These are phyloP conservation scores for Kwoniella sp. DNA, from an alignment of 768 basidiomycete species.

Conservation along the genomic window DNA sequence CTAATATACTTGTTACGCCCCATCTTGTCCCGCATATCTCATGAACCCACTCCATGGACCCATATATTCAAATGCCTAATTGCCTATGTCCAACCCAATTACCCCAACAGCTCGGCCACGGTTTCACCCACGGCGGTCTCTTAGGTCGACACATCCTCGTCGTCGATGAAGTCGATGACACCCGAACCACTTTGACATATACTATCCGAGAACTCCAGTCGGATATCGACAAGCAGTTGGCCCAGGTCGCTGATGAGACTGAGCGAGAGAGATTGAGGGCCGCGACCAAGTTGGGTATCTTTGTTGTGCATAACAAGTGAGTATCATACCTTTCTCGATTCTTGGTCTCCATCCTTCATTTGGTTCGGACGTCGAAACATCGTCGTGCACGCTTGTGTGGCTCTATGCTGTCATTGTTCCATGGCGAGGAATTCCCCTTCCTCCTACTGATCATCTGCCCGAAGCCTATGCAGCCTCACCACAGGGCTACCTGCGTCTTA, in stretches of 20 bases:
- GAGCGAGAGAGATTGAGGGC: slow-evolving; percentile 73
- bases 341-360: too few species aligned
- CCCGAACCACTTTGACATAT: slow-evolving; percentile 81
- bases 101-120: slow-evolving; percentile 52
- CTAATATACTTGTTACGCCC: too few species aligned
- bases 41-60: too few species aligned
- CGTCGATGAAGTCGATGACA: slow-evolving; percentile 63
- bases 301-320: slow-evolving; percentile 66
- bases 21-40: too few species aligned
- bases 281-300: slow-evolving; percentile 82
- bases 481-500: too few species aligned
- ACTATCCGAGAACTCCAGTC: slow-evolving; percentile 84
- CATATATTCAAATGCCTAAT: too few species aligned
- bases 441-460: too few species aligned
- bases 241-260: slow-evolving; percentile 68
- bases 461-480: too few species aligned
- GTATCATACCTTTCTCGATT: slow-evolving; percentile 29
- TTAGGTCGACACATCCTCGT: slow-evolving; percentile 80
- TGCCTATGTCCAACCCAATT: background rate
- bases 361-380: too few species aligned
- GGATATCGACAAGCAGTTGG: slow-evolving; percentile 67
- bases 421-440: too few species aligned
- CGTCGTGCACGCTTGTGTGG: too few species aligned
- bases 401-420: too few species aligned
- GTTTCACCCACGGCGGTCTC: slow-evolving; percentile 58